Evolutionary conservation across 208 protist species (phyloP), one percentile per base, ranked within the genome.

Genomic region (Crithidia expoeki): DNA sequence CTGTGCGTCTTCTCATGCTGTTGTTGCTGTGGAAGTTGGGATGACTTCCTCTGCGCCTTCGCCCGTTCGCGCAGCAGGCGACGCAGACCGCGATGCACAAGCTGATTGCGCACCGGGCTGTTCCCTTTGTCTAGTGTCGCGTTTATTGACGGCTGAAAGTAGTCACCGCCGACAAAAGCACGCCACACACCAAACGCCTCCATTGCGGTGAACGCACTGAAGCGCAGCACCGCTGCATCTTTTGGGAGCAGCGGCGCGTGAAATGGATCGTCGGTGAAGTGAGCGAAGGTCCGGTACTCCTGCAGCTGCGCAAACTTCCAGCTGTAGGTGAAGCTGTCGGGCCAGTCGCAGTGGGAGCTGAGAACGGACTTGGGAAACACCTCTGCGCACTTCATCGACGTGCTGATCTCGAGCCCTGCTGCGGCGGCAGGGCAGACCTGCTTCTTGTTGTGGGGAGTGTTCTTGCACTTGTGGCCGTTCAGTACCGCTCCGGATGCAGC

Each of bases 211-310:
- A 81, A 51, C 36, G 47, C 36, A 55, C 75, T 69, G 69, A 89
- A 93, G 23, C 61, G 71, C 64, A 93, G 67, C 21, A 88, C 69
- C 9, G 85, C 84, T 6, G 79, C 68, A 49, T 93, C 79, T 50
- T 88, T 87, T 10, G 76, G 50, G 32, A 96, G 72, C 27, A 94
- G 74, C n/a, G 88, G 86, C 4, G 91, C 91, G 69, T 96, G 89
- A 44, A 80, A 86, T 19, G 91, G 91, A 62, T 96, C 91, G 4
- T 89, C 52, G 21, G 44, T 76, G 79, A 90, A 91, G 76, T 89
- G 79, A 4, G 66, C n/a, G 53, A 74, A 81, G 16, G 67, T 60
- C 50, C 60, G 51, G 55, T 94, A 83, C 27, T 68, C 57, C 72
- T 93, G 88, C 33, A 36, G 49, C 66, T 79, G 75, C 32, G 91